Base-by-base conservation (phyloP, 2,329 filamentous ascomycete genomes). In the Zarea fungicola region DNA sequence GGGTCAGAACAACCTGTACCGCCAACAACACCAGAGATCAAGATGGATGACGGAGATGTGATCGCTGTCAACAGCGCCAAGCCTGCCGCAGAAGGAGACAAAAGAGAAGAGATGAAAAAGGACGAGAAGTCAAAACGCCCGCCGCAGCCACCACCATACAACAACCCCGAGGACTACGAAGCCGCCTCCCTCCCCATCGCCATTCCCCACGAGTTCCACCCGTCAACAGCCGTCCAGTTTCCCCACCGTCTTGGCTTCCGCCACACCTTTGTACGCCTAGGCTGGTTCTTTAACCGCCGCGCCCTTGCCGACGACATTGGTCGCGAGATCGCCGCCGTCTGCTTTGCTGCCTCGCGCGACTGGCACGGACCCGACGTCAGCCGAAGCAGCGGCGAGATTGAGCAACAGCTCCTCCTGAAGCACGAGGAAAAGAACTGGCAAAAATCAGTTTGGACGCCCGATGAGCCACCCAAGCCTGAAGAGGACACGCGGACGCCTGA, bases 241-340 rank as follows among this genome's bases (percentile, higher is more conserved):
- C 92, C 92, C 1, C 92, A 97, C 65, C 79, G 96, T 51, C 84
- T 99, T 25, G 93, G 93, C 52, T 95, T 99, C 74, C 73, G 87
- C 54, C 92, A 93, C 70, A 96, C 92, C 3, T 87, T 90, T 1
- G 86, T 84, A 55, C 85, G 93, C 52, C 76, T 97, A 52, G 87
- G 86, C 62, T 87, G 93, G 55, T 99, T 91, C 76, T 75, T 99
- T 52, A 95, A 85, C 65, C 84, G 85, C 53, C 85, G 93, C 47
- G 71, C 80, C 54, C 76, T 96, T n/a, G 92, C 92, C 54, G 92
- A 99, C 62, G 77, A 84, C 39, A 83, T 96, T 52, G 93, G 93
- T 44, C 84, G 88, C 35, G 83, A 96, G 55, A 89, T 95, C 16
- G 92, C 92, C 1, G 86, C 89, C 29, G 83, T 87, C 29, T 92